Evolutionary conservation across 305 asterid species (phyloP), one percentile per base, ranked within the genome.

Genomic region (Solanum aculeatissimum): DNA sequence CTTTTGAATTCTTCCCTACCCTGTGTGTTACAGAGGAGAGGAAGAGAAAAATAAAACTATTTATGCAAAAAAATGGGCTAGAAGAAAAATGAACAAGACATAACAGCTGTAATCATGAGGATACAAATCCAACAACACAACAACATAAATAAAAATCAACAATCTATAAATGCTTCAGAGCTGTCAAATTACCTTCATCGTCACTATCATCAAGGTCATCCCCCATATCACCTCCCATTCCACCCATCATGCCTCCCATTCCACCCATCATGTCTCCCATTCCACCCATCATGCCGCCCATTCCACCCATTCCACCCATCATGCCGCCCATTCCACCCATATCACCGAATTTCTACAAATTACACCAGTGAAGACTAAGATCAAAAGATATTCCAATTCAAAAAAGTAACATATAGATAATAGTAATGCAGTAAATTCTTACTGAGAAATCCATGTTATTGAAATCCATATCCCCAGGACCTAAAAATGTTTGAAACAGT

Each of bases 361-460:
- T 63, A 18, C 32, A 82, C 45, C 75, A 45, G 9, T 18, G 35
- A 62, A 29, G 7, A 82, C 43, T 45, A 63, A 43, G 15, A 81
- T 82, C 43, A 82, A 45, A 81, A 45, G 75, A 40, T 42, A 81
- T 7, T 47, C 35, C 11, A 62, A 80, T 57, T 14, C 51, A 84
- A 29, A 66, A 13, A 49, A 15, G 29, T 29, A 83, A 62, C 63
- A 77, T 15, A 47, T 25, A 81, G 42, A 38, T 43, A 85, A 85
- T 13, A 12, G 57, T 1, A 29, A 32, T 9, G 45, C 69, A 81
- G 15, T 42, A 19, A 45, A 29, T 23, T 54, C 92, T 92, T 86
- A 95, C 98, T 18, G 98, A 93, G 92, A 95, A 94, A 87, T 94
- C 97, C 98, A 95, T 94, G 60, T 95, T 96, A 65, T 97, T 96